Conservation (phyloP, 2,329 filamentous ascomycete species). For the Trichophyton mentagrophytes region DNA sequence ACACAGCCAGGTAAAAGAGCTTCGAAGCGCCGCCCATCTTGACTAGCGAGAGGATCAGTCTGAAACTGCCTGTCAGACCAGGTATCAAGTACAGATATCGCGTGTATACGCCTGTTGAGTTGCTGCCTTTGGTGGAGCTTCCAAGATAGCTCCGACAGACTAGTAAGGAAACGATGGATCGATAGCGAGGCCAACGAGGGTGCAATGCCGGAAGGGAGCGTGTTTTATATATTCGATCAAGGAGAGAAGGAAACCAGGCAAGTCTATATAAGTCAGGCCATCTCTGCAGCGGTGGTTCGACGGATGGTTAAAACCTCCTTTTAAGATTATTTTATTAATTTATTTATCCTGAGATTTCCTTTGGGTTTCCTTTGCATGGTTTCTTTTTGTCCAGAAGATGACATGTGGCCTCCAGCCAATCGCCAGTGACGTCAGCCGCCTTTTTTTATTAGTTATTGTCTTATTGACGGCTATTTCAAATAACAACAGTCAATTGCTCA, state of each 20-base stretch:
- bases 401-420: constrained; percentile 7
- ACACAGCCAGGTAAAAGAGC: constrained; percentile 50
- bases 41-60: not conserved
- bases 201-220: not conserved
- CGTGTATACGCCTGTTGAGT: not conserved
- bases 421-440: not conserved
- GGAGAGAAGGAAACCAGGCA: not conserved
- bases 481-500: too few species aligned
- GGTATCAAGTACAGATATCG: not conserved
- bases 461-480: too few species aligned
- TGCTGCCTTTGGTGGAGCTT: not conserved
- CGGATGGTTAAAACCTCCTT: not conserved
- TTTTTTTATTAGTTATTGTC: not conserved
- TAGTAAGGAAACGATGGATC: not conserved
- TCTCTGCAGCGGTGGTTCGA: not conserved
- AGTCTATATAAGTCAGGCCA: not conserved
- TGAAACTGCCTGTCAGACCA: not conserved
- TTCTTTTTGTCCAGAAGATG: constrained; percentile 4
- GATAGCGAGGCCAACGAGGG: not conserved
- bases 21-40: constrained; percentile 42
- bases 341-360: not conserved
- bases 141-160: not conserved
- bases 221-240: not conserved
- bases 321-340: not conserved
- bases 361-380: not conserved